These are phyloP conservation scores for Backusella sp. DNA, from an alignment of 192 early-diverging fungal species.

Conservation along the genomic window DNA sequence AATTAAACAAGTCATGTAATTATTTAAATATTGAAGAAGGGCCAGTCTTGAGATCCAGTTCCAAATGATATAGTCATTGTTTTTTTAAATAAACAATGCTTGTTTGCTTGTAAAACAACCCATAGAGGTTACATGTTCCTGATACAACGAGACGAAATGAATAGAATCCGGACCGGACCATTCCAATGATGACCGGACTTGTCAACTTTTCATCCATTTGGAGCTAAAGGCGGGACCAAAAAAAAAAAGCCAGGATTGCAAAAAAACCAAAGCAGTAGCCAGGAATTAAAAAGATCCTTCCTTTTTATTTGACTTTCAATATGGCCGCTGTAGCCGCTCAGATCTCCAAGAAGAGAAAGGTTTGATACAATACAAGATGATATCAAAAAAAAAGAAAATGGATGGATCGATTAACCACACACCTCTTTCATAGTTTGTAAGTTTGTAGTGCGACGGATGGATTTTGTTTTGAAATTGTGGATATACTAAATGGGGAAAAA, in stretches of 20 bases:
- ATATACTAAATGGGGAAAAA: not conserved
- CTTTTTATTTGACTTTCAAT: conserved; percentile 18
- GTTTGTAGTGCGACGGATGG: not conserved
- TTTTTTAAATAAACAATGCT: too few relatives aligned
- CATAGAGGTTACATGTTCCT: too few relatives aligned
- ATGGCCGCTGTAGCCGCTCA: conserved; percentile 19
- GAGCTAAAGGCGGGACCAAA: not conserved
- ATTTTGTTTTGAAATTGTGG: not conserved
- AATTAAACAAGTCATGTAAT: too few relatives aligned
- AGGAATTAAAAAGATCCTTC: conserved; percentile 1
- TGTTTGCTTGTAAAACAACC: too few relatives aligned
- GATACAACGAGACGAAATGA: too few relatives aligned
- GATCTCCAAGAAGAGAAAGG: conserved; percentile 21
- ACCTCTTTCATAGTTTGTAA: conserved; percentile 1
- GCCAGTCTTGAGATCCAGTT: too few relatives aligned
- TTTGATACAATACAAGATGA: not conserved
- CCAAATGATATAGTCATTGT: too few relatives aligned
- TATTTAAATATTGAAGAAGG: too few relatives aligned
- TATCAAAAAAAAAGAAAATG: not conserved
- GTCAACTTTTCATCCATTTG: too few relatives aligned
- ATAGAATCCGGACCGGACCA: too few relatives aligned
- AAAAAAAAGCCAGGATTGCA: not conserved
- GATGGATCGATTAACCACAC: conserved; percentile 3
- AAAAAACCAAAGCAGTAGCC: not conserved
- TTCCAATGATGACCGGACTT: too few relatives aligned